Percentiles rank a stretch among this genome's conserved stretches.
These are phyloP conservation scores for Colletotrichum australisinense DNA, from an alignment of 2,329 filamentous ascomycete genomes.

Conservation along the genomic window DNA sequence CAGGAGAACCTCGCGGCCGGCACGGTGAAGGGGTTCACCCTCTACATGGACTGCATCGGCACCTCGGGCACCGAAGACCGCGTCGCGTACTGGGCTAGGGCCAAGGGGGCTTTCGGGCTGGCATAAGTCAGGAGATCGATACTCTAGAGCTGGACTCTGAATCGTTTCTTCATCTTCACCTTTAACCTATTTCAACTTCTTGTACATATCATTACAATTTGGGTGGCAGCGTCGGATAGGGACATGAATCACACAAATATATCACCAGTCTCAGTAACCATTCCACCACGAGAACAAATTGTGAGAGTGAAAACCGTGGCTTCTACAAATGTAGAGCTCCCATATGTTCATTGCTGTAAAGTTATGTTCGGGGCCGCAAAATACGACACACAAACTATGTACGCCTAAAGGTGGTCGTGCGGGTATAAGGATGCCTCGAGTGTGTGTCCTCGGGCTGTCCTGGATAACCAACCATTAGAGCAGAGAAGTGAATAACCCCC, in stretches of 20 bases:
- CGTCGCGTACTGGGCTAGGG: conserved; percentile 53
- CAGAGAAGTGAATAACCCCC: neutral
- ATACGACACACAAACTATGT: neutral
- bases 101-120: conserved; percentile 58
- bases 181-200: neutral
- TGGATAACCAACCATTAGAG: neutral
- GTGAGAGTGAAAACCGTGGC: neutral
- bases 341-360: neutral
- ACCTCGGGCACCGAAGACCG: conserved; percentile 47
- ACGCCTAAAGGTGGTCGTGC: neutral
- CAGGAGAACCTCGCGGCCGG: conserved; percentile 47
- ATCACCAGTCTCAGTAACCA: neutral
- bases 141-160: neutral
- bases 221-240: conserved; percentile 4
- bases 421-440: neutral
- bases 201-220: neutral
- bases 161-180: neutral
- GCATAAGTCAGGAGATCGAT: neutral
- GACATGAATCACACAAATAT: neutral
- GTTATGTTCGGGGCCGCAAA: neutral
- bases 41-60: conserved; percentile 62
- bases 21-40: conserved; percentile 53
- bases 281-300: neutral
- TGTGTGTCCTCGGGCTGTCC: neutral
- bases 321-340: neutral